Evolutionary conservation across 305 asterid genomes (phyloP).

Genomic region (Fraxinus sp.): DNA sequence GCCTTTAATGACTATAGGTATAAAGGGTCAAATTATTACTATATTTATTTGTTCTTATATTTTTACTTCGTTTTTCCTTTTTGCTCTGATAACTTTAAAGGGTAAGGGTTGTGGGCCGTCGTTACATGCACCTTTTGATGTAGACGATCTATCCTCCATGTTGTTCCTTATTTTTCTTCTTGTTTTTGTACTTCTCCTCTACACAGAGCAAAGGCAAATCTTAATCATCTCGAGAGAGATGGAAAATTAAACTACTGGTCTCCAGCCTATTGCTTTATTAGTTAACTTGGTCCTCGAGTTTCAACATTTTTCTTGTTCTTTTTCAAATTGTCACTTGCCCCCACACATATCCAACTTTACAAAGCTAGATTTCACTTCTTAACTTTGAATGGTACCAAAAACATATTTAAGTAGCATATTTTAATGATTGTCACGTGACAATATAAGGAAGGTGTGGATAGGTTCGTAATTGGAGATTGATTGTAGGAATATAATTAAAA

Average conservation of each 20-base stretch:
- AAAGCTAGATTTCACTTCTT: neutral
- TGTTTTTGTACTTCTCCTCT: neutral
- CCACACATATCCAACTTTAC: neutral
- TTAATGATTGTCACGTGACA: neutral
- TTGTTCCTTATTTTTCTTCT: constrained; percentile 1
- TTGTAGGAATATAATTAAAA: too few relatives aligned
- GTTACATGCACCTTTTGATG: neutral
- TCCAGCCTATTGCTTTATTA: neutral
- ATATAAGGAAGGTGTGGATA: neutral
- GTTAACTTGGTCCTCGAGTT: neutral
- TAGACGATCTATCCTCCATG: neutral
- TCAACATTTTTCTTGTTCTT: neutral
- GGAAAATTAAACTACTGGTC: neutral
- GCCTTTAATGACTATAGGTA: constrained; percentile 1
- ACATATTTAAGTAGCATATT: neutral
- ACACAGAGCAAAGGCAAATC: neutral
- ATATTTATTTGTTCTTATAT: neutral
- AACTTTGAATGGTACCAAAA: neutral
- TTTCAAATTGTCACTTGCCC: neutral
- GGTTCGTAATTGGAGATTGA: neutral
- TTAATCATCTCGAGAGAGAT: neutral
- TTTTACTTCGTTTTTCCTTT: neutral
- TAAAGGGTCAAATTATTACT: neutral
- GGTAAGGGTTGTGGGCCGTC: neutral
- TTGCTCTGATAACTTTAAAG: neutral